Conservation (phyloP, 257 asterid species). For the Orobanche coerulescens region DNA sequence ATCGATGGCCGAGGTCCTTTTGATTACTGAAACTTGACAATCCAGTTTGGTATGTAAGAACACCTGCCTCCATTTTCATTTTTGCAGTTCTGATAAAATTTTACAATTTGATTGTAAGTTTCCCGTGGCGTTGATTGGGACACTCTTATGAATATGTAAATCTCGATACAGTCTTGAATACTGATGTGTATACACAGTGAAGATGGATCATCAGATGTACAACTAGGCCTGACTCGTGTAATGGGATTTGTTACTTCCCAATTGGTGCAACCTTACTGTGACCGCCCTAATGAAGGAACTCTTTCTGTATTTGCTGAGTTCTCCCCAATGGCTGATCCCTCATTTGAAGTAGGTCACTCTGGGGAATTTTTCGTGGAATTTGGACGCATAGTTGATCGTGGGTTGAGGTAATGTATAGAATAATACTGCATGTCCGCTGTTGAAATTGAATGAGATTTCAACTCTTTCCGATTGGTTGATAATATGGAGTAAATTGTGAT, state of each 20-base stretch:
- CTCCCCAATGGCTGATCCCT: slow-evolving; percentile 99
- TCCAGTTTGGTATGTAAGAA: slow-evolving; percentile 72
- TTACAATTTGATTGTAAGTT: neutral
- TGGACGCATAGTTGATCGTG: slow-evolving; percentile 94
- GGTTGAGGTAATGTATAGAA: slow-evolving; percentile 53
- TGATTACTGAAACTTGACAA: slow-evolving; percentile 56
- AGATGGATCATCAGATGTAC: slow-evolving; percentile 96
- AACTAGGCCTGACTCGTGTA: slow-evolving; percentile 81
- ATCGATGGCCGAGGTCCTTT: slow-evolving; percentile 84
- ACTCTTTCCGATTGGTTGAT: neutral
- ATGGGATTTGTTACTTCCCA: slow-evolving; percentile 80
- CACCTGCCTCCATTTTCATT: neutral
- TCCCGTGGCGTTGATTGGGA: no score
- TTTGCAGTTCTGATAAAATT: neutral
- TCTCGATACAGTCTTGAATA: no score
- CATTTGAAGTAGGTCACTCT: slow-evolving; percentile 86
- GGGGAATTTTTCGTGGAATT: slow-evolving; percentile 85
- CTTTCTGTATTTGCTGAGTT: slow-evolving; percentile 82
- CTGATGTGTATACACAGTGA: slow-evolving; percentile 50
- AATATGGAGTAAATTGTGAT: slow-evolving; percentile 13
- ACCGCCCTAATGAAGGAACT: slow-evolving; percentile 84
- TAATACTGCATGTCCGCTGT: neutral
- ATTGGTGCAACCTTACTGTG: slow-evolving; percentile 84
- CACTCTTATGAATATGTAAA: no score
- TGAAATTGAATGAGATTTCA: neutral